Evolutionary conservation across 2,329 filamentous ascomycete genomes (phyloP).

Genomic region (Alternaria postmessia): DNA sequence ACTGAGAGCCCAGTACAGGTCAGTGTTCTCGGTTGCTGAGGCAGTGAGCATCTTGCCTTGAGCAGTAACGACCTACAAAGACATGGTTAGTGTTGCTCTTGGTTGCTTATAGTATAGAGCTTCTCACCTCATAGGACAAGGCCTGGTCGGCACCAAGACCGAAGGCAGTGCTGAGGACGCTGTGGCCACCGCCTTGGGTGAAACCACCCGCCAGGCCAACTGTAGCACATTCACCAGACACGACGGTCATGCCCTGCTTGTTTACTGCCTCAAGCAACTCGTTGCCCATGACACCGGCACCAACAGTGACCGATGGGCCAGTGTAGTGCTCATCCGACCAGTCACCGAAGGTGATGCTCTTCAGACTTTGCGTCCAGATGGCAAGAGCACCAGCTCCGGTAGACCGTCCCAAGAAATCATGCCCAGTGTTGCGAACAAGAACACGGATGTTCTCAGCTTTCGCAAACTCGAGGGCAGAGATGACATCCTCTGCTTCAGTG

Average conservation of each 20-base stretch:
- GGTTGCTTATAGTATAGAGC: neutral
- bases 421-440: slow-evolving; percentile 26
- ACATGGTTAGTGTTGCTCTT: slow-evolving; percentile 21
- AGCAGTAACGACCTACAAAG: slow-evolving; percentile 43
- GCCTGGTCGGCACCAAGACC: slow-evolving; percentile 45
- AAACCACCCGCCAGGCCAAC: slow-evolving; percentile 47
- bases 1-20: slow-evolving; percentile 50
- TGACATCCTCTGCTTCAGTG: slow-evolving; percentile 2
- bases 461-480: slow-evolving; percentile 34
- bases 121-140: slow-evolving; percentile 38
- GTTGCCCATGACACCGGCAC: slow-evolving; percentile 38
- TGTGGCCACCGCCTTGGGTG: slow-evolving; percentile 43
- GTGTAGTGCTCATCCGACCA: slow-evolving; percentile 34
- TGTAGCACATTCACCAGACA: slow-evolving; percentile 44
- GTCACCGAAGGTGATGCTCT: slow-evolving; percentile 28
- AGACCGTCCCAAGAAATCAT: slow-evolving; percentile 41
- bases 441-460: slow-evolving; percentile 37
- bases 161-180: slow-evolving; percentile 24
- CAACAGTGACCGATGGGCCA: slow-evolving; percentile 37
- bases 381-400: slow-evolving; percentile 40
- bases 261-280: slow-evolving; percentile 35
- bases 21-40: slow-evolving; percentile 36
- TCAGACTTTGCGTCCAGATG: slow-evolving; percentile 44
- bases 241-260: slow-evolving; percentile 27
- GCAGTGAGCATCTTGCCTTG: slow-evolving; percentile 41